Conservation (phyloP, 2,329 filamentous ascomycete species). For the Hysterium pulicare region DNA sequence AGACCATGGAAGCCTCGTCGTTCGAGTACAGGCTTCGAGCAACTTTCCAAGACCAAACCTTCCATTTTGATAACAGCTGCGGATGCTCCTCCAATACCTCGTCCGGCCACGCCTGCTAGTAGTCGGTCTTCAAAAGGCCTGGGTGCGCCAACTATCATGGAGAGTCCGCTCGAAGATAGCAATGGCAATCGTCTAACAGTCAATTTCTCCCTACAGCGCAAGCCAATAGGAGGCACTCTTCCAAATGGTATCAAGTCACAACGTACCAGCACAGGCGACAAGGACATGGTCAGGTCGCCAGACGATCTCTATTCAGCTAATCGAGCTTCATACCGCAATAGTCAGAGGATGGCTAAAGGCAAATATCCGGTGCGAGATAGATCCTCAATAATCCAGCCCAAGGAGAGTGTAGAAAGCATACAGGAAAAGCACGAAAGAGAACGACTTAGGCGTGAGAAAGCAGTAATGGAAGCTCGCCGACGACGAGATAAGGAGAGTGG, state of each 20-base stretch:
- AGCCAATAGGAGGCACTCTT: background rate
- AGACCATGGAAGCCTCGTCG: conserved; percentile 12
- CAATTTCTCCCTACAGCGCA: background rate
- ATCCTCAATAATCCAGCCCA: too few relatives aligned
- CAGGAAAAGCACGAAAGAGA: conserved; percentile 18
- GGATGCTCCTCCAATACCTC: conserved; percentile 5
- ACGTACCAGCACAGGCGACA: background rate
- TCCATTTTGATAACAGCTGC: conserved; percentile 6
- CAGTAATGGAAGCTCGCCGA: conserved; percentile 10
- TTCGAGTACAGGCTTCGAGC: conserved; percentile 7
- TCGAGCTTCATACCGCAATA: background rate
- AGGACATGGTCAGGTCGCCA: background rate
- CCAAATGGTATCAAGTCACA: background rate
- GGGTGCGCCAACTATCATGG: background rate
- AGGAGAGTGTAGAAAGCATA: conserved; percentile 10
- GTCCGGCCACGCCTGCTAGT: conserved; percentile 1
- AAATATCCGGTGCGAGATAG: background rate
- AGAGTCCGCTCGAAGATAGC: background rate
- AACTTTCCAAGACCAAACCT: conserved; percentile 2
- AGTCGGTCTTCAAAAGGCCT: background rate
- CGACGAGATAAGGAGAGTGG: conserved; percentile 11
- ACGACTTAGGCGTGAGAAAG: conserved; percentile 15
- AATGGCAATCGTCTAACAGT: background rate
- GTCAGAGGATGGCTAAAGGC: background rate
- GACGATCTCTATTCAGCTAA: background rate